A percentile compares a stretch with the other conserved stretches of the same genome.
Conservation (phyloP, 208 protist genomes). For the Willaertia magna region DNA sequence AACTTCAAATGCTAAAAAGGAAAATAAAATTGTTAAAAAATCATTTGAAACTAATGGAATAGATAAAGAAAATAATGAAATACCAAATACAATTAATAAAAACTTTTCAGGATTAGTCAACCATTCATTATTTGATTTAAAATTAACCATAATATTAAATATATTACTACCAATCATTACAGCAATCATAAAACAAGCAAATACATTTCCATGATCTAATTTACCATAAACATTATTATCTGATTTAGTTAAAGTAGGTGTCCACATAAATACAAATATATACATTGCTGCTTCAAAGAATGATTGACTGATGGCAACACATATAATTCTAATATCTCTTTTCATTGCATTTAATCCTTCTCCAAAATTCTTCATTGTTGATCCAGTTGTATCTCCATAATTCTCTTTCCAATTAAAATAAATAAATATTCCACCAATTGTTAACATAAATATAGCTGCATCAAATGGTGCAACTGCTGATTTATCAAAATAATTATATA, state of each 20-base stretch:
- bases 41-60: background rate
- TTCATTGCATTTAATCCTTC: slow-evolving; percentile 13
- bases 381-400: slow-evolving; percentile 39
- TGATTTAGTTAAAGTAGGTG: slow-evolving; percentile 43
- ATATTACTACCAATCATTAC: slow-evolving; percentile 14
- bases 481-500: slow-evolving; percentile 2
- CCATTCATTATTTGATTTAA: background rate
- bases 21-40: background rate
- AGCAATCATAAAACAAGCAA: slow-evolving; percentile 54
- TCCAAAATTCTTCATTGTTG: slow-evolving; percentile 13
- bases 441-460: slow-evolving; percentile 30
- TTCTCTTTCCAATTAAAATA: slow-evolving; percentile 52
- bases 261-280: slow-evolving; percentile 72
- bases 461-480: slow-evolving; percentile 34
- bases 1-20: slow-evolving; percentile 29
- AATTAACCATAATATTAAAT: background rate
- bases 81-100: background rate
- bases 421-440: slow-evolving; percentile 19
- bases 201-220: slow-evolving; percentile 41
- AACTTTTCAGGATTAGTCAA: background rate
- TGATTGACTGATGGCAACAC: slow-evolving; percentile 46
- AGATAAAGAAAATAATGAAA: background rate
- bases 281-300: slow-evolving; percentile 71
- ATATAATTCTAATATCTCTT: slow-evolving; percentile 24
- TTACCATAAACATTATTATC: background rate